Base-by-base conservation (phyloP, 257 asterid species). In the Buddleja alternifolia region DNA sequence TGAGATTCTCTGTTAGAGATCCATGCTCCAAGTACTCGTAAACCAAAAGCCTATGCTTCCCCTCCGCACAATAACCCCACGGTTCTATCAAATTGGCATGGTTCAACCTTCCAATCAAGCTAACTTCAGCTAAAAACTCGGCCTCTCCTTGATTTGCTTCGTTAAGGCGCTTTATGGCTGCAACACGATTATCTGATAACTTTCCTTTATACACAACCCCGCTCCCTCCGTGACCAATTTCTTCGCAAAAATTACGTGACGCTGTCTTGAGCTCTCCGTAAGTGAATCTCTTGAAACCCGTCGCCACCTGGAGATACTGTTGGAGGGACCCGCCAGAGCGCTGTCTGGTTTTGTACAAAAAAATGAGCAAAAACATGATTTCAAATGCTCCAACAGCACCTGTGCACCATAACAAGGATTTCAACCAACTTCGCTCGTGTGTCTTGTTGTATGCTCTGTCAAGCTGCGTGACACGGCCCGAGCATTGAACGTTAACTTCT, bases 211-310 rank as follows among this genome's bases (percentile, higher is more conserved):
- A 83, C 5, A 83, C 84, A 19, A 78, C 57, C 0, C 88, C 80
- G 7, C 74, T 61, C 11, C 80, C 77, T 36, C 88, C 82, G 42
- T 73, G 70, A 6, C 84, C 88, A 10, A 80, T 69, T 36, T 83
- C 86, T 32, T 72, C 63, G 0, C 70, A 72, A 77, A 83, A 80
- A 67, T 75, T 70, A 1, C 36, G 15, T 0, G 86, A 21, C 8
- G 86, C 84, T 61, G 63, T 70, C 25, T 78, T 81, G 1, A 81
- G 81, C 79, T 78, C 81, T 1, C 64, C 67, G 19, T 75, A 83
- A 2, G 69, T 75, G 45, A 80, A 80, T 63, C 58, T 69, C 69
- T 78, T 72, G 74, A 83, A 83, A 15, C 83, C 80, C 0, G 71
- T 42, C 0, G 64, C 70, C 17, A 62, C 76, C 29, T 75, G 81